A percentile compares a stretch with the other conserved stretches of the same genome.
Conservation (phyloP, 2,329 filamentous ascomycete genomes). For the Apiospora aurea region DNA sequence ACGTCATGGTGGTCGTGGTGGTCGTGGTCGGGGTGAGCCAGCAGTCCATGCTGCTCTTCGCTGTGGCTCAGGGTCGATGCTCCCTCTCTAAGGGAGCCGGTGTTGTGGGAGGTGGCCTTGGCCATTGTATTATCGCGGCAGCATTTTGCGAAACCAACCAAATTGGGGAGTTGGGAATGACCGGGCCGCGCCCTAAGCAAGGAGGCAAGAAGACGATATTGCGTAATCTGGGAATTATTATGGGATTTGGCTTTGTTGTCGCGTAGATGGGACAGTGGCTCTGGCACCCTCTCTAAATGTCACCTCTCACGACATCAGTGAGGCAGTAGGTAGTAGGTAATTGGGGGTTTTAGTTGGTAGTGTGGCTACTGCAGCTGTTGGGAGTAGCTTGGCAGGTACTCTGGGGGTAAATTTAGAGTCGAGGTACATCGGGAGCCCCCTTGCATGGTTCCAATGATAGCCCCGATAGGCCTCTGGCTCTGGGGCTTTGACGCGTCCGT, state of each 20-base stretch:
- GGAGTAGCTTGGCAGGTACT: neutral
- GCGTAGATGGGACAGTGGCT: neutral
- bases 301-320: neutral
- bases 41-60: constrained; percentile 49
- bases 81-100: constrained; percentile 36
- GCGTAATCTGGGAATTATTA: neutral
- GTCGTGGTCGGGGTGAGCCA: constrained; percentile 36
- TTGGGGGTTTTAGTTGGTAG: neutral
- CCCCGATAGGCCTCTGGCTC: neutral
- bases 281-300: neutral
- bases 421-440: neutral
- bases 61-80: constrained; percentile 28
- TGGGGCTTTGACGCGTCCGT: neutral
- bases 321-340: neutral
- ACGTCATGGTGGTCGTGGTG: constrained; percentile 38
- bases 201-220: neutral
- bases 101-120: constrained; percentile 47
- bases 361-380: neutral
- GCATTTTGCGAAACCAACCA: constrained; percentile 43
- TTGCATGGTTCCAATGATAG: neutral
- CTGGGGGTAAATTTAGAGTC: neutral
- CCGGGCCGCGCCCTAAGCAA: constrained; percentile 10
- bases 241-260: neutral
- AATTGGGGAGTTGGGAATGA: constrained; percentile 1
- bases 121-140: constrained; percentile 50